These are phyloP conservation scores for Ganoderma lucidum DNA, from an alignment of 1,284 basidiomycete genomes.

Conservation along the genomic window DNA sequence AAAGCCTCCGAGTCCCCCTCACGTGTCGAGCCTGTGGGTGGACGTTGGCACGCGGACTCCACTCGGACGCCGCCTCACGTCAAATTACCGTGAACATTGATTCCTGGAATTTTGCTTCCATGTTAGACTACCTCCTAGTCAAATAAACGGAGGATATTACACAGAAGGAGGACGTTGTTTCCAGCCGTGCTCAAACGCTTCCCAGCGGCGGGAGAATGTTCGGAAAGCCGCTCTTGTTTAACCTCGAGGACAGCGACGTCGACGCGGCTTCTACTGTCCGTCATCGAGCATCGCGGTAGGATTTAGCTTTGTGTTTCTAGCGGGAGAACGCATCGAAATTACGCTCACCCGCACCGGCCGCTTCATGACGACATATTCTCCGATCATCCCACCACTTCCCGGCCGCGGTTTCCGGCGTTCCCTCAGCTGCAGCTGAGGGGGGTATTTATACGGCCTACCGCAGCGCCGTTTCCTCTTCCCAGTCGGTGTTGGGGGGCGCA, in stretches of 20 bases:
- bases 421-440: too few species aligned
- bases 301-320: neutral
- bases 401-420: neutral
- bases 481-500: neutral
- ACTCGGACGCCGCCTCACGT: neutral
- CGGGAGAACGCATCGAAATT: neutral
- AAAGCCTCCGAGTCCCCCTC: neutral
- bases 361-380: neutral
- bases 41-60: neutral
- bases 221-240: neutral
- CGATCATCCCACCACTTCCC: neutral
- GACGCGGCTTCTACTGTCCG: neutral
- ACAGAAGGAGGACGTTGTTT: neutral
- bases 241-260: neutral
- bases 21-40: neutral
- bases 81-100: neutral
- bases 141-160: neutral
- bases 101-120: neutral
- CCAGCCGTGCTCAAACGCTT: neutral
- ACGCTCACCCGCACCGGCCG: neutral
- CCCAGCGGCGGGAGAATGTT: neutral
- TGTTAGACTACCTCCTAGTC: neutral
- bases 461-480: neutral
- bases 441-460: constrained; percentile 2
- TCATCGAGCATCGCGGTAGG: neutral